phyloP scores from a whole-genome alignment of 306 rosid species.

The Canavalia ensiformis region DNA sequence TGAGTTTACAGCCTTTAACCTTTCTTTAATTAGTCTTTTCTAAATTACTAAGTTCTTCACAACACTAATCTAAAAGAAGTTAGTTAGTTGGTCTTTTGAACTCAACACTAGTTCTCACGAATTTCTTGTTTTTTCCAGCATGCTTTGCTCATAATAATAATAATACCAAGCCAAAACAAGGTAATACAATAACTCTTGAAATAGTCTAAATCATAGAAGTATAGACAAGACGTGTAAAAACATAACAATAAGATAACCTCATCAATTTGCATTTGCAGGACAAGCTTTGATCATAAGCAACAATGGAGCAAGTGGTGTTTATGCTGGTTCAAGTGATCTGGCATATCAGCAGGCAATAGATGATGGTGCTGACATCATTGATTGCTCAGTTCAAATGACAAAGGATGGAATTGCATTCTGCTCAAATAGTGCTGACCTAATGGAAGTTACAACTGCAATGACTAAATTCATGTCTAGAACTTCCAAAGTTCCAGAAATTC shows the following conservation, averaged over 20 bases:
- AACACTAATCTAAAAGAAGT: background rate
- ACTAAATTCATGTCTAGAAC: conserved; percentile 58
- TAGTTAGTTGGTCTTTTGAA: background rate
- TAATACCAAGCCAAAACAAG: conserved; percentile 50
- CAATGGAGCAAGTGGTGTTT: conserved; percentile 83
- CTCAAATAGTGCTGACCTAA: conserved; percentile 58
- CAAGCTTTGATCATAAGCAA: conserved; percentile 63
- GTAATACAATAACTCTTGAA: conserved; percentile 45
- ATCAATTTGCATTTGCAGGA: conserved; percentile 47
- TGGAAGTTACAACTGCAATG: conserved; percentile 56
- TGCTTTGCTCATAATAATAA: conserved; percentile 62
- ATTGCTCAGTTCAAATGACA: conserved; percentile 82
- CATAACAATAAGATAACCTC: background rate
- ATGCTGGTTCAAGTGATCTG: conserved; percentile 74
- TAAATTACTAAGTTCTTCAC: background rate
- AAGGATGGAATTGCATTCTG: conserved; percentile 84
- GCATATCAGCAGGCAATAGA: conserved; percentile 73
- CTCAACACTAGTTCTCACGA: background rate
- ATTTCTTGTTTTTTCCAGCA: conserved; percentile 53
- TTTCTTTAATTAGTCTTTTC: background rate
- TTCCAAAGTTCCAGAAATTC: conserved; percentile 63
- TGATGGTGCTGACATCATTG: conserved; percentile 78
- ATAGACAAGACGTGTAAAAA: background rate
- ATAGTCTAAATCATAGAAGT: background rate
- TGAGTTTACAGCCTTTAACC: conserved; percentile 45